Conservation (phyloP, 306 rosid genomes). For the Trichosanthes cucumerina region DNA sequence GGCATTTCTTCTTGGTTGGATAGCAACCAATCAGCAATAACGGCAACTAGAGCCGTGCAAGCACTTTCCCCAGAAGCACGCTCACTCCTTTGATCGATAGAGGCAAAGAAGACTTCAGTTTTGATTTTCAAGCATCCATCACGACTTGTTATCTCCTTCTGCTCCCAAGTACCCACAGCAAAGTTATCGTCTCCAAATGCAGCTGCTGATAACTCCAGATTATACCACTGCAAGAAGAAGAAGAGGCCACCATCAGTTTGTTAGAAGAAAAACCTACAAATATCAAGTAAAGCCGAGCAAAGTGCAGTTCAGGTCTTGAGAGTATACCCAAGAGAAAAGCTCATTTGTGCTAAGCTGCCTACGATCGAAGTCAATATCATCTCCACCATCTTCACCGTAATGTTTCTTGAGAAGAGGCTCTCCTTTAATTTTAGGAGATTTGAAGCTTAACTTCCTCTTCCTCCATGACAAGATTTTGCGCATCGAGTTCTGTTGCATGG, state of each 20-base stretch:
- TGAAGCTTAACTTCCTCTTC: constrained; percentile 28
- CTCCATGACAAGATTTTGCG: constrained; percentile 21
- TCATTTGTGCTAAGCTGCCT: constrained; percentile 26
- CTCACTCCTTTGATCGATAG: constrained; percentile 34
- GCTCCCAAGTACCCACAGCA: constrained; percentile 28
- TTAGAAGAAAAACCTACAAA: background rate
- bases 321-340: constrained; percentile 17
- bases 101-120: constrained; percentile 25
- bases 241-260: background rate
- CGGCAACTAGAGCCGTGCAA: constrained; percentile 30
- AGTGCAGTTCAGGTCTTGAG: background rate
- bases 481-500: constrained; percentile 5
- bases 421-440: constrained; percentile 20
- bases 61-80: constrained; percentile 37
- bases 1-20: constrained; percentile 26
- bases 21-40: constrained; percentile 30
- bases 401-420: constrained; percentile 32
- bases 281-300: background rate
- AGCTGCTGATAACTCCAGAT: constrained; percentile 12
- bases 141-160: constrained; percentile 25
- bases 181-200: constrained; percentile 28
- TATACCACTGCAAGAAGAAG: constrained; percentile 9
- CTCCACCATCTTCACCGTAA: constrained; percentile 32
- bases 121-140: constrained; percentile 24
- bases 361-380: constrained; percentile 28